Percentiles rank a stretch among this genome's conserved stretches.
Conservation (phyloP, 2,329 filamentous ascomycete species). For the Cercospora sp. region DNA sequence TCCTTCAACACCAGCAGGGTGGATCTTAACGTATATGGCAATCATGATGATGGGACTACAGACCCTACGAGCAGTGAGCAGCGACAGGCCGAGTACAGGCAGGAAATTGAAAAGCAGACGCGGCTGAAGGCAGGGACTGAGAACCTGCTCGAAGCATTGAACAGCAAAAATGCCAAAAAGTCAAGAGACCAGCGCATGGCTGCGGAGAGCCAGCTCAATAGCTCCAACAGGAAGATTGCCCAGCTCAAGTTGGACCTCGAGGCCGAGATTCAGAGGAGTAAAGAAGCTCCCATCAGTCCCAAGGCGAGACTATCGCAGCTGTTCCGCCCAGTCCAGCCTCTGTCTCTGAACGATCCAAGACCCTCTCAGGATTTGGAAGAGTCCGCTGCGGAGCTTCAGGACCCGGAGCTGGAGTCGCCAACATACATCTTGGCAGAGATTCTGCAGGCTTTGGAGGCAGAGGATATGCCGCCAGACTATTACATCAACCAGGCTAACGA, state of each 20-base stretch:
- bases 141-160: constrained; percentile 93
- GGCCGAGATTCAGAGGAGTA: constrained; percentile 59
- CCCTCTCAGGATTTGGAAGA: constrained; percentile 37
- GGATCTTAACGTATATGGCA: constrained; percentile 59
- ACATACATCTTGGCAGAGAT: constrained; percentile 89
- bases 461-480: constrained; percentile 87
- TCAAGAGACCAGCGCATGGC: constrained; percentile 65
- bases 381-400: constrained; percentile 59
- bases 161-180: constrained; percentile 93
- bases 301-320: constrained; percentile 57
- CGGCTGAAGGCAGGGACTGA: constrained; percentile 98
- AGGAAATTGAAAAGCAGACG: constrained; percentile 88
- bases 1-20: constrained; percentile 64
- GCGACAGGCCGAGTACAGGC: constrained; percentile 71
- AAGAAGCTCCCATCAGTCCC: constrained; percentile 50
- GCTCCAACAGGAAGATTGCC: constrained; percentile 72
- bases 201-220: constrained; percentile 80
- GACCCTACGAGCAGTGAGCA: constrained; percentile 62
- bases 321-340: constrained; percentile 55
- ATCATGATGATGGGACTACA: constrained; percentile 62
- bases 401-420: constrained; percentile 77
- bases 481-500: constrained; percentile 92
- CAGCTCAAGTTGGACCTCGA: constrained; percentile 61
- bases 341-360: constrained; percentile 50
- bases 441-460: constrained; percentile 81